These are phyloP conservation scores for Fonsecaea monophora DNA, from an alignment of 2,329 filamentous ascomycete genomes.

Conservation along the genomic window DNA sequence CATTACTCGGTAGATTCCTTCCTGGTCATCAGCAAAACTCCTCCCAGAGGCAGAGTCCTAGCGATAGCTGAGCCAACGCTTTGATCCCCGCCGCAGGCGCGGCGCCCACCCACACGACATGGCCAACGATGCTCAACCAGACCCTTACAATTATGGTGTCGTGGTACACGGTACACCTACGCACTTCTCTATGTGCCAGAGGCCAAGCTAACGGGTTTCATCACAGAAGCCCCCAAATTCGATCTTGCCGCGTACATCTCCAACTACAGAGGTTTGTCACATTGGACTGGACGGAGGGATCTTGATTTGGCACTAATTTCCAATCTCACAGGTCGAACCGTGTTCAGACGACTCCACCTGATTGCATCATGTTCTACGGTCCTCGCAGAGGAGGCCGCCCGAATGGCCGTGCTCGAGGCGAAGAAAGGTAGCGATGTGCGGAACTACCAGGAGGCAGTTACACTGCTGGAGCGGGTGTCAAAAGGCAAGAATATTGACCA, in stretches of 20 bases:
- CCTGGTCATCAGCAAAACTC: not conserved
- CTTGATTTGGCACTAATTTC: not conserved
- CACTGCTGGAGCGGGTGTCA: slow-evolving; percentile 65
- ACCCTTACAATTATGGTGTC: slow-evolving; percentile 28
- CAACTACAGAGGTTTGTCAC: slow-evolving; percentile 77
- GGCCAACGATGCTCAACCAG: slow-evolving; percentile 26
- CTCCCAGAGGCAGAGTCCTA: not conserved
- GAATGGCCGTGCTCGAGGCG: slow-evolving; percentile 75
- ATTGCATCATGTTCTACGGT: slow-evolving; percentile 80
- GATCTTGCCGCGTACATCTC: slow-evolving; percentile 89
- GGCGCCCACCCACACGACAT: slow-evolving; percentile 17
- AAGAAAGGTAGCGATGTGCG: slow-evolving; percentile 76
- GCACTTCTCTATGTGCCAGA: slow-evolving; percentile 5
- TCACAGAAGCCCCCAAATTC: slow-evolving; percentile 77
- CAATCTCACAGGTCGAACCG: slow-evolving; percentile 72
- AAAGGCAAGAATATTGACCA: slow-evolving; percentile 73
- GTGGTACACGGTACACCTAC: slow-evolving; percentile 30
- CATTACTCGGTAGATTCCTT: not conserved
- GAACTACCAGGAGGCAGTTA: slow-evolving; percentile 72
- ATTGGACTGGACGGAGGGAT: not conserved
- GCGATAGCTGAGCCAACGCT: not conserved
- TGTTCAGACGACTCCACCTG: slow-evolving; percentile 78
- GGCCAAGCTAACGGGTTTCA: slow-evolving; percentile 10
- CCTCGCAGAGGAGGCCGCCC: slow-evolving; percentile 80
- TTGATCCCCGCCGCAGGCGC: slow-evolving; percentile 6